Evolutionary conservation across 2,329 filamentous ascomycete species (phyloP).

Genomic region (Didymellaceae sp.): DNA sequence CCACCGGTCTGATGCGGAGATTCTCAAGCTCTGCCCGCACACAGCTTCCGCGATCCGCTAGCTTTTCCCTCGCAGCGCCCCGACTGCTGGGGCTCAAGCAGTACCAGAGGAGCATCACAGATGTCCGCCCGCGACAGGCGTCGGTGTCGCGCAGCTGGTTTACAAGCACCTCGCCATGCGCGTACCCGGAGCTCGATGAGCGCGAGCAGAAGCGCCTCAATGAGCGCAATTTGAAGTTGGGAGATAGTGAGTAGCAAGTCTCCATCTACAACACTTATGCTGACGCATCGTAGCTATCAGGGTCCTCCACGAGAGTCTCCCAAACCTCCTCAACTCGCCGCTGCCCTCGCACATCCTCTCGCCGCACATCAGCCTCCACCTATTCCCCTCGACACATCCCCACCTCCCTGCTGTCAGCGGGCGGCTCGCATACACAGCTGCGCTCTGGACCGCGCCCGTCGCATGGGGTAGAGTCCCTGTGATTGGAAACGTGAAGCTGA

Average conservation of each 20-base stretch:
- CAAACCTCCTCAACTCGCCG: constrained; percentile 65
- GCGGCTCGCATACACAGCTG: constrained; percentile 87
- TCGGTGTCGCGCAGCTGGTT: constrained; percentile 53
- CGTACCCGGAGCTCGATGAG: constrained; percentile 30
- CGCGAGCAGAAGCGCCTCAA: constrained; percentile 59
- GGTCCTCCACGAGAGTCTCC: constrained; percentile 67
- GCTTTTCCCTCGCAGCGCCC: constrained; percentile 33
- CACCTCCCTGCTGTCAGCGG: constrained; percentile 93
- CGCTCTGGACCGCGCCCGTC: constrained; percentile 93
- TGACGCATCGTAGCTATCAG: constrained; percentile 58
- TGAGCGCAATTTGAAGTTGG: constrained; percentile 66
- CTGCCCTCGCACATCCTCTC: constrained; percentile 68
- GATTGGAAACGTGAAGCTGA: constrained; percentile 85
- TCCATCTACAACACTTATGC: not conserved
- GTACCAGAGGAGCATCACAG: constrained; percentile 43
- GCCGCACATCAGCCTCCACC: constrained; percentile 66
- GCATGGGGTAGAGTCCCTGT: constrained; percentile 94
- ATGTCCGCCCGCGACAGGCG: constrained; percentile 38
- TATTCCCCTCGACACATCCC: constrained; percentile 77
- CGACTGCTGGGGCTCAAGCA: constrained; percentile 42
- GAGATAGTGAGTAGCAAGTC: constrained; percentile 58
- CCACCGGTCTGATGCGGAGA: constrained; percentile 55
- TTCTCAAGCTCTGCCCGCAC: constrained; percentile 52
- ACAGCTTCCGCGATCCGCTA: constrained; percentile 31
- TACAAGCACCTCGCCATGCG: constrained; percentile 48